Evolutionary conservation across 1,284 basidiomycete genomes (phyloP).

Genomic region (Athelia psychrophila): DNA sequence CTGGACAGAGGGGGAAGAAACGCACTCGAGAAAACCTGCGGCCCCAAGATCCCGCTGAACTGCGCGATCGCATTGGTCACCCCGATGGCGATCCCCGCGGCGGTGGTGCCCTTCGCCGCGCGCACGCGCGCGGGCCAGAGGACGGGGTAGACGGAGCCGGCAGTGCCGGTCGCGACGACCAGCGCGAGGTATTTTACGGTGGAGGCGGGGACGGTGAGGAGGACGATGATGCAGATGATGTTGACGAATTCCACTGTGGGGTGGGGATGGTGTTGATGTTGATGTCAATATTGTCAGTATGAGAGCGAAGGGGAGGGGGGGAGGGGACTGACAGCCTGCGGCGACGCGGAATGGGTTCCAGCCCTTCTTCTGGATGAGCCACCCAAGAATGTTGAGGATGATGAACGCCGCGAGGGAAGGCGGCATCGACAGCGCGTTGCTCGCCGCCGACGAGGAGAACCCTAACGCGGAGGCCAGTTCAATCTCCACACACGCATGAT

Average conservation of each 20-base stretch:
- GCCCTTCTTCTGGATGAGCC: constrained; percentile 3
- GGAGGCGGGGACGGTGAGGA: constrained; percentile 11
- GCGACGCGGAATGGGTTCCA: constrained; percentile 11
- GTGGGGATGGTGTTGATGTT: no score
- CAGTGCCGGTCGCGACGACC: constrained; percentile 10
- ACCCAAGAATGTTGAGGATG: constrained; percentile 7
- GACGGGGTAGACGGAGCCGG: constrained; percentile 12
- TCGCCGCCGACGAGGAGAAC: constrained; percentile 7
- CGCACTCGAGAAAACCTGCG: not conserved
- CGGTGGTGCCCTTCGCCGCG: constrained; percentile 15
- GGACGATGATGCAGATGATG: constrained; percentile 10
- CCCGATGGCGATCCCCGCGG: constrained; percentile 14
- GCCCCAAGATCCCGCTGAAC: not conserved
- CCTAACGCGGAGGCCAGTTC: not conserved
- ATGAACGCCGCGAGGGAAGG: constrained; percentile 9
- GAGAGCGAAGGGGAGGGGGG: not conserved
- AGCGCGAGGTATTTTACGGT: constrained; percentile 12
- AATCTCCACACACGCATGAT: not conserved
- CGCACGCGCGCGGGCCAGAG: constrained; percentile 17
- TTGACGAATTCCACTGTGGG: constrained; percentile 6
- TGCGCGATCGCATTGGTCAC: not conserved
- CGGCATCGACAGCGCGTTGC: constrained; percentile 11
- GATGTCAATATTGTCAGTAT: not conserved
- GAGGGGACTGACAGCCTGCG: constrained; percentile 6
- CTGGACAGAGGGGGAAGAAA: not conserved